Conservation (phyloP, 208 protist genomes). For the Endotrypanum monterogeii region DNA sequence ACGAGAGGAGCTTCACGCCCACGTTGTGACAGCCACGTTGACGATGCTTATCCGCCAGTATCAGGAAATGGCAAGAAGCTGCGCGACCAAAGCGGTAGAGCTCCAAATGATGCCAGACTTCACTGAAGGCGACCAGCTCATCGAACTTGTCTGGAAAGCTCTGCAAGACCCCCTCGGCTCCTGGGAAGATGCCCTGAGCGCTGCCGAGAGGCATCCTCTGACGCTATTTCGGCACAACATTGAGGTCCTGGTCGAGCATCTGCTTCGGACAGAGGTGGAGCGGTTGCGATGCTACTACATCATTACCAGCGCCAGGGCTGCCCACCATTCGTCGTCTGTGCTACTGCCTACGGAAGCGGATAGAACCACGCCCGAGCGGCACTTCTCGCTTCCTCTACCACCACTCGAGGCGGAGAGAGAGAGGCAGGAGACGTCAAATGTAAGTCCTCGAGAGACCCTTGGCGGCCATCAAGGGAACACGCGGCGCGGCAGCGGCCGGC, state of each 20-base stretch:
- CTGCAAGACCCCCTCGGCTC: conserved; percentile 50
- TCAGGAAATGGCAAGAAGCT: conserved; percentile 58
- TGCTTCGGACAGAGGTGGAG: conserved; percentile 73
- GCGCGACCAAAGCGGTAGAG: conserved; percentile 29
- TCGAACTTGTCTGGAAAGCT: conserved; percentile 69
- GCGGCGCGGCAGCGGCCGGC: neutral
- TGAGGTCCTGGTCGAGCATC: conserved; percentile 53
- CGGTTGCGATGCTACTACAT: conserved; percentile 64
- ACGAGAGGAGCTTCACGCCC: conserved; percentile 72
- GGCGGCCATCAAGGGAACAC: neutral
- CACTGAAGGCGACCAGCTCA: conserved; percentile 66
- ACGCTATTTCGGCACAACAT: conserved; percentile 70
- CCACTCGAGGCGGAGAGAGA: neutral
- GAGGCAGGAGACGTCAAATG: neutral
- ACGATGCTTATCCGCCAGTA: conserved; percentile 77
- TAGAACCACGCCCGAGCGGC: neutral
- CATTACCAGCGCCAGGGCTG: conserved; percentile 42
- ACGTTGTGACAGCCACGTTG: conserved; percentile 70
- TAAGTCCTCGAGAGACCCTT: neutral
- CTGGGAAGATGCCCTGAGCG: conserved; percentile 27
- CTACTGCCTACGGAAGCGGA: conserved; percentile 1
- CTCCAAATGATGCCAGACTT: conserved; percentile 49
- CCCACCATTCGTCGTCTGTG: conserved; percentile 28
- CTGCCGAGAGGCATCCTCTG: conserved; percentile 22
- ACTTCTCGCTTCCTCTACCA: neutral